Evolutionary conservation across 2,329 filamentous ascomycete species (phyloP).

Genomic region (Arthrobotrys musiformis): DNA sequence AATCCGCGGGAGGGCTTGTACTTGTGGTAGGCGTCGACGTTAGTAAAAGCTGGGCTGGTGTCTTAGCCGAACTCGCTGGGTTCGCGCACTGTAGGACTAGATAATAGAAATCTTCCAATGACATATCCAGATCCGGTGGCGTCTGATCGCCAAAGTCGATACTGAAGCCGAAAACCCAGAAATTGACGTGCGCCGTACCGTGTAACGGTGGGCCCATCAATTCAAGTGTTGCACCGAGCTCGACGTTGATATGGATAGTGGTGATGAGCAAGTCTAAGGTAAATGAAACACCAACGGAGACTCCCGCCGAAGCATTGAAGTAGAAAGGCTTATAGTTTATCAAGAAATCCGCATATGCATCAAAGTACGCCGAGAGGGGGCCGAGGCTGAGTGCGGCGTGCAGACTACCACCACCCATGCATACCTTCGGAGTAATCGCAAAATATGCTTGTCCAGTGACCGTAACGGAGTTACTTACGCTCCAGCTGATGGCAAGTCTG

Average conservation of each 20-base stretch:
- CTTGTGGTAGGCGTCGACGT: too few species aligned
- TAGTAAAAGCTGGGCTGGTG: too few species aligned
- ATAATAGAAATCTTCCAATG: too few species aligned
- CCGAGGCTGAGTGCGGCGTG: slow-evolving; percentile 57
- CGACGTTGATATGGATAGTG: slow-evolving; percentile 58
- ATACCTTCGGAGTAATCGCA: slow-evolving; percentile 65
- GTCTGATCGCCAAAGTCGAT: slow-evolving; percentile 58
- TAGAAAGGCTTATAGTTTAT: slow-evolving; percentile 64
- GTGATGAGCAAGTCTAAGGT: slow-evolving; percentile 59
- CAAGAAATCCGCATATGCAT: slow-evolving; percentile 63
- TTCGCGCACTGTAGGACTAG: too few species aligned
- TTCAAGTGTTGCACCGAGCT: slow-evolving; percentile 60
- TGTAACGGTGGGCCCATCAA: slow-evolving; percentile 60
- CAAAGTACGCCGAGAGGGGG: slow-evolving; percentile 62
- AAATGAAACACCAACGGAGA: slow-evolving; percentile 59
- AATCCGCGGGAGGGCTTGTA: too few species aligned
- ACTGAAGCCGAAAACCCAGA: slow-evolving; percentile 60
- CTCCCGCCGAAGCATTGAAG: slow-evolving; percentile 60
- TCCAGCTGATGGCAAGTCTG: slow-evolving; percentile 63
- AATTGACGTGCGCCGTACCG: slow-evolving; percentile 61
- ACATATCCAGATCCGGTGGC: too few species aligned
- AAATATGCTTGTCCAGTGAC: slow-evolving; percentile 65
- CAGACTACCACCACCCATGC: slow-evolving; percentile 64
- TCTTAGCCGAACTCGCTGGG: too few species aligned
- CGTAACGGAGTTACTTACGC: slow-evolving; percentile 59